Evolutionary conservation across 352 stramenopile species (phyloP).

Genomic region (Lagenidium giganteum): DNA sequence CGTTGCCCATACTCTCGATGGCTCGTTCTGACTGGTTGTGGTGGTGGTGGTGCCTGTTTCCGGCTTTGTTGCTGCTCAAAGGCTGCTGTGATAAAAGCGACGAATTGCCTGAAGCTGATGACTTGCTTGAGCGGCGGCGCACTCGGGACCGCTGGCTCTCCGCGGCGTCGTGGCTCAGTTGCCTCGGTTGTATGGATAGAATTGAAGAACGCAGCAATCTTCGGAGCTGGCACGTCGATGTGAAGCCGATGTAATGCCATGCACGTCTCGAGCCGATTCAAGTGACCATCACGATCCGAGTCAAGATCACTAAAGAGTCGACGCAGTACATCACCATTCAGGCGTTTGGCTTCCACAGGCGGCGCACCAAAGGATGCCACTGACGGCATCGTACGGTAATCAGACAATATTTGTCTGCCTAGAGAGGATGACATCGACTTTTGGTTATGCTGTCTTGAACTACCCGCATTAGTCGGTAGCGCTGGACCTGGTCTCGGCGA

Average conservation of each 20-base stretch:
- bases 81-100: constrained; percentile 60
- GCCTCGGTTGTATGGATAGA: constrained; percentile 24
- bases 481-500: too few relatives aligned
- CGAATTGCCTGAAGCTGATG: constrained; percentile 78
- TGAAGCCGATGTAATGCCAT: constrained; percentile 71
- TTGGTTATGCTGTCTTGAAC: too few relatives aligned
- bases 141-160: constrained; percentile 1
- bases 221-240: constrained; percentile 44
- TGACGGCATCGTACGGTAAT: constrained; percentile 62
- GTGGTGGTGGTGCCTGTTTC: too few relatives aligned
- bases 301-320: constrained; percentile 80
- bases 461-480: too few relatives aligned
- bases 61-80: constrained; percentile 19
- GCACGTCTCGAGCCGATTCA: constrained; percentile 71
- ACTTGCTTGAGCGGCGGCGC: constrained; percentile 38
- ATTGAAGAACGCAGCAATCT: constrained; percentile 68
- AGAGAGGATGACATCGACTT: constrained; percentile 40
- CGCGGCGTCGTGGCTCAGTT: background rate
- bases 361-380: constrained; percentile 48
- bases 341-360: constrained; percentile 10
- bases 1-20: too few relatives aligned
- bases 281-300: constrained; percentile 48
- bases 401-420: constrained; percentile 61
- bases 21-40: too few relatives aligned
- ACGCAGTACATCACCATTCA: constrained; percentile 55